Percentiles rank a stretch among this genome's conserved stretches.
Evolutionary conservation across 176 grass and related monocot species (phyloP).

Genomic region (Oryza australiensis): DNA sequence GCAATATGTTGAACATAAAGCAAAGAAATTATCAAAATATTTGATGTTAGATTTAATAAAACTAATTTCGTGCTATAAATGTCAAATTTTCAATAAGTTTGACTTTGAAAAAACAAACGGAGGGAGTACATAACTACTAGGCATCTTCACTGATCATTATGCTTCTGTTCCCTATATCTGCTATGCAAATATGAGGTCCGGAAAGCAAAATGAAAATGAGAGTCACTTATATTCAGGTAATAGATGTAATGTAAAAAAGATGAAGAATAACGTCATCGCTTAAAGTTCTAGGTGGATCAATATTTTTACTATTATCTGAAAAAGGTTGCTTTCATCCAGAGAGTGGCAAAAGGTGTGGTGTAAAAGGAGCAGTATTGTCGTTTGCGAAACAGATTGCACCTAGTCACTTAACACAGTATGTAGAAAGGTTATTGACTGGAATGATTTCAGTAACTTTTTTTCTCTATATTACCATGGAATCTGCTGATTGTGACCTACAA

Average conservation of each 20-base stretch:
- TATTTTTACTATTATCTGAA: slow-evolving; percentile 9
- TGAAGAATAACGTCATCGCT: slow-evolving; percentile 9
- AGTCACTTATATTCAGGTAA: slow-evolving; percentile 18
- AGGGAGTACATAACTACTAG: not conserved
- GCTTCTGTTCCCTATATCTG: slow-evolving; percentile 12
- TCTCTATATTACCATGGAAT: slow-evolving; percentile 32
- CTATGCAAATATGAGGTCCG: not conserved
- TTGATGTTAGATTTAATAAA: no score
- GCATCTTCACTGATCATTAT: not conserved
- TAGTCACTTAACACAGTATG: not conserved
- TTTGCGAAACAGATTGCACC: not conserved
- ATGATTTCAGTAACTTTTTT: slow-evolving; percentile 34
- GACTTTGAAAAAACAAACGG: no score
- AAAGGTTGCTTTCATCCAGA: not conserved
- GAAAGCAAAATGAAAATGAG: slow-evolving; percentile 24
- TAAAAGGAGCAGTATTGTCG: slow-evolving; percentile 12
- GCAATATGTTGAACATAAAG: no score
- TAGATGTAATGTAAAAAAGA: slow-evolving; percentile 4
- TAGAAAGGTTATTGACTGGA: not conserved
- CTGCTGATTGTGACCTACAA: slow-evolving; percentile 13
- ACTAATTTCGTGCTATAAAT: no score
- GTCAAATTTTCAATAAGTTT: no score
- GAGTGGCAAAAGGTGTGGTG: not conserved
- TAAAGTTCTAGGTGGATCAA: slow-evolving; percentile 1
- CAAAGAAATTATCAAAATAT: no score